Evolutionary conservation across 805 yeast species (phyloP), one percentile per base, ranked within the genome.

Genomic region (Nakazawaea populi): DNA sequence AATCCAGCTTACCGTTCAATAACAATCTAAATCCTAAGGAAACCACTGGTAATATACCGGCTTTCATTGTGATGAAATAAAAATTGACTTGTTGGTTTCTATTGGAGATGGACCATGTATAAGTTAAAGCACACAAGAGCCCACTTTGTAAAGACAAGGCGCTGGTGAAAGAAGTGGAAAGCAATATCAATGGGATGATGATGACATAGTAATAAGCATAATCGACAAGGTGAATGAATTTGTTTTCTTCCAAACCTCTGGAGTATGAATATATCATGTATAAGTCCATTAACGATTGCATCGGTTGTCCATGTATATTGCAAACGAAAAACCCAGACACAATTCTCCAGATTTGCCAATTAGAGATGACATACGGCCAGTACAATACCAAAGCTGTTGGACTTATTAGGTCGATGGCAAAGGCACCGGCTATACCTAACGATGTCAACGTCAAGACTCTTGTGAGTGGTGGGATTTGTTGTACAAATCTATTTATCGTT

Each of bases 401-500:
- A 9, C 57, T 51, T 27, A 64, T 47, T 30, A 68, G 43, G 2
- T 66, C 66, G 28, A 74, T 58, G 4, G 73, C 62, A 36, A 63
- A 63, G 24, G 71, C 52, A 2, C 79, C 71, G 2, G 77, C 73
- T 47, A 74, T 70, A 10, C 72, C 64, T 28, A 79, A 67, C 1
- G 83, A 67, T 3, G 76, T 60, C 38, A 80, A 66, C 1, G 82
- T 77, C 49, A 83, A 66, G 43, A 76, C 72, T 54, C 87, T 68
- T 4, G 88, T 82, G 29, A 82, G 80, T 4, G 86, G 84, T 1
- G 88, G 88, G 6, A 83, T 78, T 0, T 72, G 60, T 2, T 64
- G 59, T 8, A 73, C 68, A 55, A 73, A 73, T 52, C 73, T 69
- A 43, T 32, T 12, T 29, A 27, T 32, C 11, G 35, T 32, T 32